Evolutionary conservation across 2,329 filamentous ascomycete genomes (phyloP), one percentile per base, ranked within the genome.

Genomic region (Penicillium sp.): DNA sequence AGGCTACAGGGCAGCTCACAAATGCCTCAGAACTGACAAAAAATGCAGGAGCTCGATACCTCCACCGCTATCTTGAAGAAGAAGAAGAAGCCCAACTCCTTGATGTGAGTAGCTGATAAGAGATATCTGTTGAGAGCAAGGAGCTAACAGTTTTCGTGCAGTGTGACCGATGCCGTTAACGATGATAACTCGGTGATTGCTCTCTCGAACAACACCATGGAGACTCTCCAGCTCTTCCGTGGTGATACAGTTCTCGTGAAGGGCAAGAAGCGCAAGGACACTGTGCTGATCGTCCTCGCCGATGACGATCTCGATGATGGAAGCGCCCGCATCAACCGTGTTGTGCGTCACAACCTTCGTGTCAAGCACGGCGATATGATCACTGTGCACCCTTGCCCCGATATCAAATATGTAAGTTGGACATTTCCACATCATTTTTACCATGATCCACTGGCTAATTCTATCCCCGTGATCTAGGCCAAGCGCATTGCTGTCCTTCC

Each of bases 31-130:
- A 60, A 54, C 64, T 69, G 54, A 71, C 59, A 37, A 45, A 35
- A 58, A 63, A 45, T 35, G 59, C 71, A 95, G 88, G 88, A 91
- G 71, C 90, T 97, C 77, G 94, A 96, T 75, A 91, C 89, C 62
- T 87, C 94, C 53, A 99, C 94, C 46, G 94, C 94, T 68, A 99
- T 99, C 71, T 86, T 99, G 73, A 97, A 97, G 84, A 97, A 97
- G 86, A 99, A 99, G 89, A 99, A 99, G 93, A 99, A 99, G 91
- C 93, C 93, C 71, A 99, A 99, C 81, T 95, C 93, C 74, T 81
- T 99, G 77, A 96, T 99, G 92, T 96, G 84, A 77, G 88, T 78
- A 45, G 33, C 29, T 47, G 40, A 25, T 35, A 13, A 43, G 33
- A 41, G 49, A 56, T 52, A 49, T 59, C 51, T 43, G 31, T 29